Evolutionary conservation across 108 stramenopile genomes (phyloP).

Genomic region (Craspedostauros australis): DNA sequence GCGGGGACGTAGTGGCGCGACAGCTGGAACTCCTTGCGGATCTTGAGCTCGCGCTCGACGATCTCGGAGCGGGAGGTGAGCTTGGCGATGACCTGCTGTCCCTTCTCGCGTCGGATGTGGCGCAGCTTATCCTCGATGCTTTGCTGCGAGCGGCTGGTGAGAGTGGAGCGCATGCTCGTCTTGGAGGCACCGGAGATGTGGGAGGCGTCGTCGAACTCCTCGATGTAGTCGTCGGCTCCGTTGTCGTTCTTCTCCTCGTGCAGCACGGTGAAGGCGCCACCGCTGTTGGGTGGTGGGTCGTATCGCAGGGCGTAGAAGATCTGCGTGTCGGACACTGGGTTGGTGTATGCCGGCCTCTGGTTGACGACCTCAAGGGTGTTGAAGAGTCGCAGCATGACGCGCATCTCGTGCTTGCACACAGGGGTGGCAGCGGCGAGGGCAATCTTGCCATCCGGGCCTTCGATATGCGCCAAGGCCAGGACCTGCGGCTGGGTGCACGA

Average conservation of each 20-base stretch:
- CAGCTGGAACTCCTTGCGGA: slow-evolving; percentile 80
- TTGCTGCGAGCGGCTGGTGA: slow-evolving; percentile 61
- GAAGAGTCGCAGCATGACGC: slow-evolving; percentile 87
- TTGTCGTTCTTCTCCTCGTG: slow-evolving; percentile 65
- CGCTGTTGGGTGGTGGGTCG: slow-evolving; percentile 65
- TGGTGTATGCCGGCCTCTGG: slow-evolving; percentile 86
- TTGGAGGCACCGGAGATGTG: slow-evolving; percentile 67
- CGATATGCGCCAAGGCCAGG: slow-evolving; percentile 82
- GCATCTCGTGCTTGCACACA: slow-evolving; percentile 84
- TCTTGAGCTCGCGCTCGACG: slow-evolving; percentile 78
- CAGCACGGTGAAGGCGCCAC: slow-evolving; percentile 59
- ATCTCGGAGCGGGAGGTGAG: slow-evolving; percentile 79
- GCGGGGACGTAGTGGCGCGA: slow-evolving; percentile 88
- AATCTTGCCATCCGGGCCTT: slow-evolving; percentile 80
- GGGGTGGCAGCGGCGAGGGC: slow-evolving; percentile 78
- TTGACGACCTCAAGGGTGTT: slow-evolving; percentile 90
- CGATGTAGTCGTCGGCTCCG: slow-evolving; percentile 61
- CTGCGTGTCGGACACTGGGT: slow-evolving; percentile 78
- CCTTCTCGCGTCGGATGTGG: slow-evolving; percentile 74
- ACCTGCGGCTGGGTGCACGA: slow-evolving; percentile 87
- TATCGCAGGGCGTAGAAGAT: slow-evolving; percentile 88
- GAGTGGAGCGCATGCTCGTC: slow-evolving; percentile 55
- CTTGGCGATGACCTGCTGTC: slow-evolving; percentile 85
- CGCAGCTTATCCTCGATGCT: slow-evolving; percentile 73
- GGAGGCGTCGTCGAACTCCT: slow-evolving; percentile 82